These are phyloP conservation scores for Trichosporon ovoides DNA, from an alignment of 1,284 basidiomycete species.

Conservation along the genomic window DNA sequence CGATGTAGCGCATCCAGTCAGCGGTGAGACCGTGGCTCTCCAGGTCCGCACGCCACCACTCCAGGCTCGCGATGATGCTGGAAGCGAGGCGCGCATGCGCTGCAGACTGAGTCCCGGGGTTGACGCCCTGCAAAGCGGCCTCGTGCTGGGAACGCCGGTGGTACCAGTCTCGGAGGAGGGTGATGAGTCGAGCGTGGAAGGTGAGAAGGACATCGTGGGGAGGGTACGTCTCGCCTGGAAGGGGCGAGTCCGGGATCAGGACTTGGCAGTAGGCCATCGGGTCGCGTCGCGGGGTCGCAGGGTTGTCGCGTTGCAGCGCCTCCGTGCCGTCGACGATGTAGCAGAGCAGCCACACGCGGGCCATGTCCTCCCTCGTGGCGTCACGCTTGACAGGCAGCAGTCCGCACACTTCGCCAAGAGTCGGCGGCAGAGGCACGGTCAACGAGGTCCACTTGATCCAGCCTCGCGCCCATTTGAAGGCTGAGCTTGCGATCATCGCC, in stretches of 20 bases:
- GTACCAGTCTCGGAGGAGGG: constrained; percentile 33
- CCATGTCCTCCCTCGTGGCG: constrained; percentile 32
- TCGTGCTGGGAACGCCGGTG: constrained; percentile 17
- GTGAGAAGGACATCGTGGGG: constrained; percentile 36
- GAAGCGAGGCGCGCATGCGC: constrained; percentile 18
- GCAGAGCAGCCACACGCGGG: constrained; percentile 41
- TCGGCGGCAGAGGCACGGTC: constrained; percentile 19
- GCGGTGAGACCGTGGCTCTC: constrained; percentile 13
- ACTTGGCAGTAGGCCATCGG: constrained; percentile 25
- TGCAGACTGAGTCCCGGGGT: neutral
- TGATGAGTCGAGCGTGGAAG: constrained; percentile 35
- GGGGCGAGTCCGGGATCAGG: constrained; percentile 21
- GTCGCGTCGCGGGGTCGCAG: constrained; percentile 20
- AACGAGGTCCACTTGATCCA: constrained; percentile 35
- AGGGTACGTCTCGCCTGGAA: constrained; percentile 14
- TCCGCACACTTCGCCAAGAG: constrained; percentile 31
- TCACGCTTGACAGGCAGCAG: constrained; percentile 35
- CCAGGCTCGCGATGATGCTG: constrained; percentile 26
- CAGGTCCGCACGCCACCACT: constrained; percentile 31
- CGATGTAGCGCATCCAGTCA: constrained; percentile 20
- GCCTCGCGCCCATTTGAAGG: constrained; percentile 43
- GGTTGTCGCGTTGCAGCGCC: constrained; percentile 23
- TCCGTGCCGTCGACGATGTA: constrained; percentile 40
- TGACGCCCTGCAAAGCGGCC: neutral
- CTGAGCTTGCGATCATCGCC: constrained; percentile 31